phyloP scores from a whole-genome alignment of 768 basidiomycete genomes.

The Boletus subcaerulescens region DNA sequence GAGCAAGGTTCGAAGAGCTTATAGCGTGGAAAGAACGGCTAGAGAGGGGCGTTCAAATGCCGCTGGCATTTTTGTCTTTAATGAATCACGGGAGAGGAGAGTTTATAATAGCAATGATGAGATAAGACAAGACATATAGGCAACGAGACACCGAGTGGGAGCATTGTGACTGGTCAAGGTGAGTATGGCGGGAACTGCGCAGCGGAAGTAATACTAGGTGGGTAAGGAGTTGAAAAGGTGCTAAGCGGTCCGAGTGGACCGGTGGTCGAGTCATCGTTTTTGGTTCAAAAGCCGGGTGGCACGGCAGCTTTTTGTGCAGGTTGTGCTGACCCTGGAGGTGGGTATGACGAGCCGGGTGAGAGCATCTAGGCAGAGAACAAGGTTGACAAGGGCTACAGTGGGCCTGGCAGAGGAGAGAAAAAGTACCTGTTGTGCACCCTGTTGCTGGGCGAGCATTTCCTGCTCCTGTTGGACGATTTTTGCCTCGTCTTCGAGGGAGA shows the following conservation, averaged over 20 bases:
- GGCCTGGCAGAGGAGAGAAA: background rate
- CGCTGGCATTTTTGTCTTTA: slow-evolving; percentile 11
- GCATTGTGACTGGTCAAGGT: slow-evolving; percentile 6
- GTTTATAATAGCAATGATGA: slow-evolving; percentile 29
- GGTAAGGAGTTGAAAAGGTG: slow-evolving; percentile 1
- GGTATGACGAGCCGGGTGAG: slow-evolving; percentile 55
- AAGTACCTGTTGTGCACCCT: slow-evolving; percentile 85
- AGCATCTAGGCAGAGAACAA: slow-evolving; percentile 57
- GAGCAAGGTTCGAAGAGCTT: slow-evolving; percentile 14
- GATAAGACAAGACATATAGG: slow-evolving; percentile 23
- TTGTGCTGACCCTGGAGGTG: slow-evolving; percentile 41
- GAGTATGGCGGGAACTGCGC: slow-evolving; percentile 13
- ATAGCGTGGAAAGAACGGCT: slow-evolving; percentile 16
- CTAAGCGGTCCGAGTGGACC: background rate
- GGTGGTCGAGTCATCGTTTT: background rate
- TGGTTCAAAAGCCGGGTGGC: slow-evolving; percentile 78
- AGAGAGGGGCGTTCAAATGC: slow-evolving; percentile 25
- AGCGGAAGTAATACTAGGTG: slow-evolving; percentile 14
- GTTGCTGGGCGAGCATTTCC: slow-evolving; percentile 90
- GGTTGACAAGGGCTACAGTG: slow-evolving; percentile 7
- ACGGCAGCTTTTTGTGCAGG: slow-evolving; percentile 55
- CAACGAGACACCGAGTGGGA: slow-evolving; percentile 9
- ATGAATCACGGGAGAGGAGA: slow-evolving; percentile 19
- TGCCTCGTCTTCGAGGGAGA: slow-evolving; percentile 94
- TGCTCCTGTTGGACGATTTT: slow-evolving; percentile 93